phyloP scores from a whole-genome alignment of 805 yeast species.

The Candida sphagnicola region DNA sequence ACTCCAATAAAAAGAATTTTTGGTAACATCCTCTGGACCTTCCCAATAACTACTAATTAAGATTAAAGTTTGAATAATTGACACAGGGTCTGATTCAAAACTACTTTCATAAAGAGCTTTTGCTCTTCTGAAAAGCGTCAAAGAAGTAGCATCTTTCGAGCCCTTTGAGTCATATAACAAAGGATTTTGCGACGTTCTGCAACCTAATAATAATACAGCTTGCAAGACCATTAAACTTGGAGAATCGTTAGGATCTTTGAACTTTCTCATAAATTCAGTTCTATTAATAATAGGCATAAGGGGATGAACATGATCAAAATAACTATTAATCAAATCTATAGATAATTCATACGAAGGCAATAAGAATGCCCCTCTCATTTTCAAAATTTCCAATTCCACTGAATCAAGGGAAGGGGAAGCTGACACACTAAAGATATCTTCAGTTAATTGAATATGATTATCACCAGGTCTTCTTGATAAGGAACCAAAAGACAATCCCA shows the following conservation, averaged over 20 bases:
- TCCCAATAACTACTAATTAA: slow-evolving; percentile 71
- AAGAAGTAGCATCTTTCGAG: slow-evolving; percentile 47
- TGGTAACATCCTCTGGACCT: slow-evolving; percentile 64
- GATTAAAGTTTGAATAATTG: slow-evolving; percentile 57
- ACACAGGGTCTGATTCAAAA: slow-evolving; percentile 61
- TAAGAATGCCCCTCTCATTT: slow-evolving; percentile 64
- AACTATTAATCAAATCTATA: slow-evolving; percentile 56
- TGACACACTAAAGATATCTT: slow-evolving; percentile 32
- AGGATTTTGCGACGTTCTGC: slow-evolving; percentile 56
- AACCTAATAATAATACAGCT: slow-evolving; percentile 65
- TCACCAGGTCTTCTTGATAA: slow-evolving; percentile 45
- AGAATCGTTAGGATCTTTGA: slow-evolving; percentile 51
- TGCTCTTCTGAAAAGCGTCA: slow-evolving; percentile 62
- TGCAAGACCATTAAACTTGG: slow-evolving; percentile 67
- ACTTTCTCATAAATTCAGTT: slow-evolving; percentile 53
- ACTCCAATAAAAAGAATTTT: slow-evolving; percentile 67
- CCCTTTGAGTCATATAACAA: slow-evolving; percentile 47
- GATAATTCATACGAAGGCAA: slow-evolving; percentile 59
- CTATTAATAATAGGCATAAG: slow-evolving; percentile 65
- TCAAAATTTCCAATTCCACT: slow-evolving; percentile 62
- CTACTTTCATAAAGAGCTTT: slow-evolving; percentile 70
- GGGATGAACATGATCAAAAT: slow-evolving; percentile 65
- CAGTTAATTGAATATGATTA: slow-evolving; percentile 44
- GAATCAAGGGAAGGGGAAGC: slow-evolving; percentile 40
- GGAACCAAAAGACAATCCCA: slow-evolving; percentile 50